These are phyloP conservation scores for Lolium rigidum DNA, from an alignment of 176 grass and related monocot genomes.

Conservation along the genomic window DNA sequence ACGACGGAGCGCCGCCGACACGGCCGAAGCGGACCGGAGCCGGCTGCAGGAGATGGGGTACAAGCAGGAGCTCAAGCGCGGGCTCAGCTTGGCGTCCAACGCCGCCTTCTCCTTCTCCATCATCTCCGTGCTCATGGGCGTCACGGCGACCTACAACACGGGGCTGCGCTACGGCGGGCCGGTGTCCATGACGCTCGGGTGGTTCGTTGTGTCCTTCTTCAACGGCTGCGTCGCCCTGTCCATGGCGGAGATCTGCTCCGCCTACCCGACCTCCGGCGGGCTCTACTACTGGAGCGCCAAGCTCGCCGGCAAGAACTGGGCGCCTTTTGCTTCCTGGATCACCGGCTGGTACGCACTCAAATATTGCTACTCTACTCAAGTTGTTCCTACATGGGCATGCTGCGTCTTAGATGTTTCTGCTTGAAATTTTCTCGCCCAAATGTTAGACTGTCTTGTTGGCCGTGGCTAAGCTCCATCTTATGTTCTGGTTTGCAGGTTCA, in stretches of 20 bases:
- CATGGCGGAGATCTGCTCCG: constrained; percentile 93
- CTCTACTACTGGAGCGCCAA: constrained; percentile 97
- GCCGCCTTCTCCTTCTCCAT: constrained; percentile 60
- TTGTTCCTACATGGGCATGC: background rate
- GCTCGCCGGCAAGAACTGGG: constrained; percentile 74
- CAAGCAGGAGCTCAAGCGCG: constrained; percentile 78
- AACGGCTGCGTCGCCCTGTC: constrained; percentile 65
- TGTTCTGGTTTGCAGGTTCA: constrained; percentile 6
- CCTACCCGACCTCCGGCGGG: constrained; percentile 83
- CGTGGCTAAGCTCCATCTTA: background rate
- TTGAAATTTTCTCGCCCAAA: background rate
- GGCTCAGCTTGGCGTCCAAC: constrained; percentile 37
- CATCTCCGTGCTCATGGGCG: constrained; percentile 66
- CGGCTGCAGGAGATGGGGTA: constrained; percentile 68
- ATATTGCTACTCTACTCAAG: background rate
- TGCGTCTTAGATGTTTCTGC: background rate
- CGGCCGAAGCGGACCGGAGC: constrained; percentile 39
- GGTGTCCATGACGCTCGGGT: constrained; percentile 63
- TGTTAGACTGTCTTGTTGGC: background rate
- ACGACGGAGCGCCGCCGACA: background rate
- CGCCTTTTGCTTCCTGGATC: constrained; percentile 70
- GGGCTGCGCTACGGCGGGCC: constrained; percentile 75
- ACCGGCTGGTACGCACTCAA: constrained; percentile 51
- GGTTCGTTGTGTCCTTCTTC: constrained; percentile 52
- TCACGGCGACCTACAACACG: constrained; percentile 69